Evolutionary conservation across 805 yeast species (phyloP).

Genomic region (Myxozyma mucilagina): DNA sequence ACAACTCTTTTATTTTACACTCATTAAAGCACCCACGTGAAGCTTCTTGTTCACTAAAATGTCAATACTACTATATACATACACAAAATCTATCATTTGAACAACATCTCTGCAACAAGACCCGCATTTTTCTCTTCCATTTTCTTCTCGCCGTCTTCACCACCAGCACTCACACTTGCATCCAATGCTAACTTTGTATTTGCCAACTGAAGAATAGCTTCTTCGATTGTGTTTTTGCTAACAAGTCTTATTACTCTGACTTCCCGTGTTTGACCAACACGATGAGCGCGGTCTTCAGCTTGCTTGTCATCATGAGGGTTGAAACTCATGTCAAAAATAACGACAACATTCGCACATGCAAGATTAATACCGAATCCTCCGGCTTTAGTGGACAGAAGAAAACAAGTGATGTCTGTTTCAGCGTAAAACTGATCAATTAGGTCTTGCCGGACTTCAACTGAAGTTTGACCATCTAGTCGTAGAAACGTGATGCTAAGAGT

Average conservation of each 20-base stretch:
- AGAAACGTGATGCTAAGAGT: slow-evolving; percentile 66
- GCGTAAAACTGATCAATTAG: slow-evolving; percentile 86
- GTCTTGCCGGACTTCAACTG: slow-evolving; percentile 90
- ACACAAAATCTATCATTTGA: slow-evolving; percentile 19
- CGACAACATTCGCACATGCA: slow-evolving; percentile 90
- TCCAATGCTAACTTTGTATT: slow-evolving; percentile 89
- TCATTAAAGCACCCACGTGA: too few relatives aligned
- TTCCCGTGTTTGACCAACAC: slow-evolving; percentile 89
- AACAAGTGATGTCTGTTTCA: slow-evolving; percentile 78
- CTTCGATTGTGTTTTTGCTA: slow-evolving; percentile 77
- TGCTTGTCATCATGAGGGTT: slow-evolving; percentile 98
- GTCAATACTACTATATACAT: neutral
- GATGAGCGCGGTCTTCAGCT: slow-evolving; percentile 97
- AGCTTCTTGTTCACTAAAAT: too few relatives aligned
- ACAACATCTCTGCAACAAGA: slow-evolving; percentile 42
- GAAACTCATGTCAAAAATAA: slow-evolving; percentile 90
- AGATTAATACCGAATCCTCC: slow-evolving; percentile 98
- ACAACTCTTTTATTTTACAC: too few relatives aligned
- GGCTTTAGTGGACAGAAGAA: slow-evolving; percentile 88
- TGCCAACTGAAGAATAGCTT: slow-evolving; percentile 81
- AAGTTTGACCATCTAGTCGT: slow-evolving; percentile 89
- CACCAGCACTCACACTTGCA: slow-evolving; percentile 44
- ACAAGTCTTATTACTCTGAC: slow-evolving; percentile 79
- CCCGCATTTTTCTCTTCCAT: slow-evolving; percentile 42
- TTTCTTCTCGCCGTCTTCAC: slow-evolving; percentile 35